These are phyloP conservation scores for Candida tallmaniae DNA, from an alignment of 805 yeast species.

Conservation along the genomic window DNA sequence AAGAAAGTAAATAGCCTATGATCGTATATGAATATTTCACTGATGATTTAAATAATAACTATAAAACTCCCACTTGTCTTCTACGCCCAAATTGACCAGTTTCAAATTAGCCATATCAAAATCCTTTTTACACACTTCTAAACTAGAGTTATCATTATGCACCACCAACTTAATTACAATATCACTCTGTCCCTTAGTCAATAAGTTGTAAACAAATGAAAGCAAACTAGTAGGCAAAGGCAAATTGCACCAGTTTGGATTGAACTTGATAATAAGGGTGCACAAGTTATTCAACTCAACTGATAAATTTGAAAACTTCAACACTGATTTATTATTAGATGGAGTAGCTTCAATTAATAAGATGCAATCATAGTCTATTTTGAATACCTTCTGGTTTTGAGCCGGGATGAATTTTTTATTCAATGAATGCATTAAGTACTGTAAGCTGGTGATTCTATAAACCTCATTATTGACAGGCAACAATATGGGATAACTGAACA, in stretches of 20 bases:
- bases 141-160: conserved; percentile 15
- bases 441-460: conserved; percentile 20
- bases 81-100: conserved; percentile 25
- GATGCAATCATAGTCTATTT: conserved; percentile 26
- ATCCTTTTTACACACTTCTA: conserved; percentile 16
- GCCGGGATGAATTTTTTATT: conserved; percentile 5
- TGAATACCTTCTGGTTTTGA: conserved; percentile 1
- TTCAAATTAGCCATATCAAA: conserved; percentile 32
- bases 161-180: conserved; percentile 27
- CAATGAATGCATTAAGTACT: conserved; percentile 24
- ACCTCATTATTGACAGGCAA: conserved; percentile 35
- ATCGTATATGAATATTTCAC: no score
- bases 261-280: conserved; percentile 33
- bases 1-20: no score
- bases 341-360: conserved; percentile 76
- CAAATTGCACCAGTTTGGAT: conserved; percentile 33
- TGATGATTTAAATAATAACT: conserved; percentile 13
- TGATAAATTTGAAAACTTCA: conserved; percentile 44
- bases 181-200: conserved; percentile 9
- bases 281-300: conserved; percentile 22
- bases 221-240: conserved; percentile 27
- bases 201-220: conserved; percentile 6
- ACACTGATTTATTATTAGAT: conserved; percentile 73
- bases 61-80: conserved; percentile 27
- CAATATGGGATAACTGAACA: conserved; percentile 44